Evolutionary conservation across 108 stramenopile species (phyloP), one percentile per base, ranked within the genome.

Genomic region (Conticribra weissflogii): DNA sequence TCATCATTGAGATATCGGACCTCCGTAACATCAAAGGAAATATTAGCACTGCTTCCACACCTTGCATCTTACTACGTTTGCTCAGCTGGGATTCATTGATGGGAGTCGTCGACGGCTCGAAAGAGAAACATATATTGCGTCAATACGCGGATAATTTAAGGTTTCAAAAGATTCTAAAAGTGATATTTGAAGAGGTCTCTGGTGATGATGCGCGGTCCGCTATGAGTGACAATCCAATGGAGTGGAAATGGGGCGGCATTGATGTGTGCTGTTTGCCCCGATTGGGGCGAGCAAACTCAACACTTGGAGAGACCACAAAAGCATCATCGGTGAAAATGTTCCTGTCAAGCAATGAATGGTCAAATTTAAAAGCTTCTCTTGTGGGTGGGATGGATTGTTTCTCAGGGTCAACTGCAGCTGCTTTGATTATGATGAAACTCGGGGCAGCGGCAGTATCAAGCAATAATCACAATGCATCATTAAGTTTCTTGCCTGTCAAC

Each of bases 1-100:
- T 92, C 77, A 63, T 87, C 18, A 81, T 89, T 2, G 72, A 45
- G 27, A 34, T 62, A 1, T 66, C 59, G 29, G 65, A 61, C 56
- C 48, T 58, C 30, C 64, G 36, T 33, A 25, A 54, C 18, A 57
- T 44, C 49, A 81, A 53, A 15, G 34, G 33, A 25, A 51, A 29
- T 36, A 23, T 29, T 31, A 34, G 23, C 51, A 32, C 63, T 16
- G 65, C 32, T 44, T 56, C 60, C 50, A n/a, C n/a, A n/a, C n/a
- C n/a, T n/a, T 88, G 85, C 59, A 54, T 93, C 8, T 70, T 88
- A n/a, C 60, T 93, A 17, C 76, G 76, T 30, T 63, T 90, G 34
- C 50, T 93, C 24, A 87, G 86, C 54, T 93, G 92, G 92, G 89
- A 93, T 64, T 72, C 86, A 16, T 51, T 59, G 4, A 78, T 88